Evolutionary conservation across 2,329 filamentous ascomycete genomes (phyloP), one percentile per base, ranked within the genome.

Genomic region (Diaporthe humulicola): DNA sequence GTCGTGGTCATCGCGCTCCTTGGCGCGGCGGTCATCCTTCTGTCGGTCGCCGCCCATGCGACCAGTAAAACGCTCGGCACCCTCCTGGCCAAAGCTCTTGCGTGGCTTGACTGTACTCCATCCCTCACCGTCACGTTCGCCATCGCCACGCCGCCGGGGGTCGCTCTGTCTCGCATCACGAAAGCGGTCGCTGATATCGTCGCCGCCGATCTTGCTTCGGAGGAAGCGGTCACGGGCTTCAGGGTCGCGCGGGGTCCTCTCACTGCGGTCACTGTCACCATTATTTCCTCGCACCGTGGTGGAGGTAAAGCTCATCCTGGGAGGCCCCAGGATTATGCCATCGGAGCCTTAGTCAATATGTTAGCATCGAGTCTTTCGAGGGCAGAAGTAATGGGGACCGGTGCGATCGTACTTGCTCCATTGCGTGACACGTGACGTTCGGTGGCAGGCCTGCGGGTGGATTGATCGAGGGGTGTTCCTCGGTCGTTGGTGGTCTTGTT

Each of bases 291-390:
- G 88, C 70, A 87, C 84, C 42, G 90, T 94, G 30, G 93, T 90
- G 1, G 95, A 97, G 71, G 94, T 91, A 83, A 98, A 98, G 58
- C 92, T 91, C 61, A 92, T 94, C 83, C 94, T 94, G 2, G 95
- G 94, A 28, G 95, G 95, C 19, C 94, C 95, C 74, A 98, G 93
- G 74, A 97, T 90, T 74, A 97, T 93, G 77, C 97, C 95, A 79
- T 98, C 96, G 80, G 90, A 86, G 82, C 90, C 91, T 93, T 78
- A 50, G 79, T 81, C 72, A 77, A 77, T 30, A 81, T 28, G 81
- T 76, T 72, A 77, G 74, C 38, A 76, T 64, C 33, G 61, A 54
- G 28, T 42, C 50, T 12, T 25, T 12, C 50, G 17, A 42, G 30
- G 3, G n/a, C 14, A n/a, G 4, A 9, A n/a, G 28, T 19, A 19